Percentiles rank a stretch among this genome's conserved stretches.
phyloP scores from a whole-genome alignment of 257 asterid genomes.

The Verbascum thapsus region DNA sequence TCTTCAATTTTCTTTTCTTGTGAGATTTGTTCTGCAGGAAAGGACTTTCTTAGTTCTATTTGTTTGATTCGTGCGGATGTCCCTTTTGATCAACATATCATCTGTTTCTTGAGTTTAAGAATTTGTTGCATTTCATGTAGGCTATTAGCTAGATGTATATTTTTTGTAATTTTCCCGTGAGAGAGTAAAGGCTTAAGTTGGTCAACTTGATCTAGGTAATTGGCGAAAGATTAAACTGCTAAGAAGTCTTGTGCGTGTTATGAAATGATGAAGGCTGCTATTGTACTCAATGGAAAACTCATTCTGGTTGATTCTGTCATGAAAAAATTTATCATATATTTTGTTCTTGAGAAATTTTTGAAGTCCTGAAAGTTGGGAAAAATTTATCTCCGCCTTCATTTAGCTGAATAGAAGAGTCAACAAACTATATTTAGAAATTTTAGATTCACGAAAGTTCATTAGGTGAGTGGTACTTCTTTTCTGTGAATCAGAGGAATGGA shows the following conservation, averaged over 20 bases:
- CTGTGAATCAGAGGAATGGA: not conserved
- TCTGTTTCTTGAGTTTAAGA: constrained; percentile 9
- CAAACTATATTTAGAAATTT: not conserved
- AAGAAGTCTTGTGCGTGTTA: not conserved
- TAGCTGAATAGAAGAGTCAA: not conserved
- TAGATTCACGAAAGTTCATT: not conserved
- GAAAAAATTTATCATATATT: not conserved
- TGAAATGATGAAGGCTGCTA: constrained; percentile 4
- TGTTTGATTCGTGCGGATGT: not conserved
- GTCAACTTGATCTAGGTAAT: constrained; percentile 11
- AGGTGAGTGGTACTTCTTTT: not conserved
- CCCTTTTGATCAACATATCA: not conserved
- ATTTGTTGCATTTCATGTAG: not conserved
- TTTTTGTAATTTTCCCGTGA: constrained; percentile 1
- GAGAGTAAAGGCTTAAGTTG: not conserved
- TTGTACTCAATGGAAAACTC: not conserved
- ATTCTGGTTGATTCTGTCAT: not conserved
- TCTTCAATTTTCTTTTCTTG: not conserved
- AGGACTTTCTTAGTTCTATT: too few relatives aligned
- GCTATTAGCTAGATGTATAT: constrained; percentile 7
- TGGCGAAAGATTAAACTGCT: not conserved
- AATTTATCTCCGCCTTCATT: not conserved
- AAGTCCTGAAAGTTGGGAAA: not conserved
- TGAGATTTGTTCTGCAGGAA: constrained; percentile 1
- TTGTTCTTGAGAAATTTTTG: not conserved